A percentile compares a stretch with the other conserved stretches of the same genome.
These are phyloP conservation scores for Aspergillus ellipticus DNA, from an alignment of 495 filamentous ascomycete genomes.

Conservation along the genomic window DNA sequence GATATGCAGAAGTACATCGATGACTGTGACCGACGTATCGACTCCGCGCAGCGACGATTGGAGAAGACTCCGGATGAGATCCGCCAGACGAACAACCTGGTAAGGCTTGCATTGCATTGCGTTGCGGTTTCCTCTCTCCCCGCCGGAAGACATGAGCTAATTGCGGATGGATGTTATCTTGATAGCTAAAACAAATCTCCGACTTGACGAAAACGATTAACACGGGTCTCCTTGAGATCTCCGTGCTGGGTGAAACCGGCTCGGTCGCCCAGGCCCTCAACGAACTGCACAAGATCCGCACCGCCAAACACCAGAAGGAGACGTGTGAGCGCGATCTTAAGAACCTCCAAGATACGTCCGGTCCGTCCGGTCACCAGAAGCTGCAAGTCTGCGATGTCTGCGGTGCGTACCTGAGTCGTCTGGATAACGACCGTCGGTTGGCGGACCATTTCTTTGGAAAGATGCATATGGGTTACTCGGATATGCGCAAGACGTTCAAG, in stretches of 20 bases:
- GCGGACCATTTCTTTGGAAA: conserved; percentile 99
- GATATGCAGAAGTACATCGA: conserved; percentile 95
- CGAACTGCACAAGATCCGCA: conserved; percentile 79
- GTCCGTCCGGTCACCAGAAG: conserved; percentile 93
- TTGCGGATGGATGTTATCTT: neutral
- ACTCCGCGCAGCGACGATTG: conserved; percentile 79
- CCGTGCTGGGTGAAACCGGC: conserved; percentile 78
- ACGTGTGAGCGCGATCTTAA: conserved; percentile 88
- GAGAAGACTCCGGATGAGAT: conserved; percentile 99
- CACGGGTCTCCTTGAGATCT: conserved; percentile 77
- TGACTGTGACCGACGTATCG: conserved; percentile 93
- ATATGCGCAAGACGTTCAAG: conserved; percentile 92
- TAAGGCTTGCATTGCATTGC: no score
- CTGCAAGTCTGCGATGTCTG: conserved; percentile 98
- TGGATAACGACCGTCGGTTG: conserved; percentile 90
- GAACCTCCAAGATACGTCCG: conserved; percentile 83
- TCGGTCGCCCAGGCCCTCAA: conserved; percentile 75
- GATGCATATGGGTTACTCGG: conserved; percentile 97
- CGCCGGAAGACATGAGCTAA: neutral
- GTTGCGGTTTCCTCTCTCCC: no score
- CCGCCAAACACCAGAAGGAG: conserved; percentile 75
- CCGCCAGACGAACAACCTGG: conserved; percentile 84
- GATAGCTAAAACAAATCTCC: conserved; percentile 75
- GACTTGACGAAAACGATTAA: conserved; percentile 78
- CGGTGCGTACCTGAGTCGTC: conserved; percentile 81